These are phyloP conservation scores for Suhomyces anneliseae DNA, from an alignment of 1,139 yeast genomes.

Conservation along the genomic window DNA sequence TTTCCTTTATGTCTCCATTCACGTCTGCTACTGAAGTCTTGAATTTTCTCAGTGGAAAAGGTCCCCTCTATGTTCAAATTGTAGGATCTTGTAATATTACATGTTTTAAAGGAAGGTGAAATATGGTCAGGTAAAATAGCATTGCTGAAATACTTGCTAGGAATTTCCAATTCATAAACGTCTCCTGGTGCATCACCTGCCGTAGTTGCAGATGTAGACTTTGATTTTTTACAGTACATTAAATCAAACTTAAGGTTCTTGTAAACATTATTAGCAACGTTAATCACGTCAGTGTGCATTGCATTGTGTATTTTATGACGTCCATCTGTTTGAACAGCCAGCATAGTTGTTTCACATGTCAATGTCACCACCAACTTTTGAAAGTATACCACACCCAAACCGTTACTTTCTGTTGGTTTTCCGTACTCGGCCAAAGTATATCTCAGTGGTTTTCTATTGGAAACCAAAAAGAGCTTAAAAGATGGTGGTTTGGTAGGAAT, in stretches of 20 bases:
- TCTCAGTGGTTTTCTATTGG: slow-evolving; percentile 33
- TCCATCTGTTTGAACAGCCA: slow-evolving; percentile 39
- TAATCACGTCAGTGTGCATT: slow-evolving; percentile 26
- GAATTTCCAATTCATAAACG: slow-evolving; percentile 49
- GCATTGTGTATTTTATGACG: slow-evolving; percentile 30
- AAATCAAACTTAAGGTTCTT: slow-evolving; percentile 45
- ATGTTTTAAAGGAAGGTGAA: slow-evolving; percentile 57
- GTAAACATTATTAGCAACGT: slow-evolving; percentile 33
- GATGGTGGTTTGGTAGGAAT: slow-evolving; percentile 44
- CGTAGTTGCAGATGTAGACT: slow-evolving; percentile 26
- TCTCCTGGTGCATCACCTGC: slow-evolving; percentile 15
- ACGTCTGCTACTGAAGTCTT: slow-evolving; percentile 20
- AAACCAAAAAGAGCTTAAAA: slow-evolving; percentile 39
- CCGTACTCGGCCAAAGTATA: slow-evolving; percentile 41
- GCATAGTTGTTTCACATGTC: slow-evolving; percentile 29
- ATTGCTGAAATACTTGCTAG: slow-evolving; percentile 37
- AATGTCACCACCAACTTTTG: slow-evolving; percentile 40
- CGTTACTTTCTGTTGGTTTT: slow-evolving; percentile 43
- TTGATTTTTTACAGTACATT: slow-evolving; percentile 30
- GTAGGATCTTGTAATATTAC: slow-evolving; percentile 56
- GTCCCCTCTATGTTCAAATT: slow-evolving; percentile 45
- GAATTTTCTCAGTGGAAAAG: slow-evolving; percentile 35
- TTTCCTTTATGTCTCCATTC: slow-evolving; percentile 24
- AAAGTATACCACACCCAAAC: slow-evolving; percentile 48
- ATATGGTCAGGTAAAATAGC: slow-evolving; percentile 50